Conservation (phyloP, 345 rosid species). For the Salix arbutifolia region DNA sequence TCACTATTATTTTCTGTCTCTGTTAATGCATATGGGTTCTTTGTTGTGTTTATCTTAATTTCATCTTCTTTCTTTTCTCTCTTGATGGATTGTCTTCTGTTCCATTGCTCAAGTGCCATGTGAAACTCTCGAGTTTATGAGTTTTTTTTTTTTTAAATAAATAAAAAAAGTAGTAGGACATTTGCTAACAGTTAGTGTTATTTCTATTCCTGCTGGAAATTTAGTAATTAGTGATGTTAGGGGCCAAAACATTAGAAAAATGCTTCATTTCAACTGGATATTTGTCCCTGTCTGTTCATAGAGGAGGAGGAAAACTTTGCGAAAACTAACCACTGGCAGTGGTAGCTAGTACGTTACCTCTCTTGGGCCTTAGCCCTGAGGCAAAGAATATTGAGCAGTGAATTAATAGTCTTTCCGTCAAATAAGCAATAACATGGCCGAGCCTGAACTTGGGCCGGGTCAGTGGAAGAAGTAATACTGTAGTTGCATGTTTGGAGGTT, state of each 20-base stretch:
- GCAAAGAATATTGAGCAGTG: background rate
- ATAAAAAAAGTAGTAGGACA: background rate
- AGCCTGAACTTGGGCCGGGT: background rate
- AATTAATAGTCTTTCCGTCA: background rate
- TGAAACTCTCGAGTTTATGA: too few species aligned
- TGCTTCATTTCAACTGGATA: too few species aligned
- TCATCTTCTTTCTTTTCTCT: background rate
- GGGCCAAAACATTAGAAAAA: too few species aligned
- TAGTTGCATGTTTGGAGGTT: too few species aligned
- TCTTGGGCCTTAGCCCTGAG: background rate
- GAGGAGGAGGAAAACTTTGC: too few species aligned
- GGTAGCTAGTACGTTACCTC: too few species aligned
- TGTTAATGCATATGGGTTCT: background rate
- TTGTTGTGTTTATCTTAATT: background rate
- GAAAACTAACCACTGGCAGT: too few species aligned
- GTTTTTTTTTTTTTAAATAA: too few species aligned
- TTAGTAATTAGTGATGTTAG: too few species aligned
- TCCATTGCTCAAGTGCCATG: background rate
- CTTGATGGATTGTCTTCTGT: background rate
- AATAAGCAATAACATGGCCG: background rate
- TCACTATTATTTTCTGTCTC: background rate
- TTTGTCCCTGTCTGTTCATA: too few species aligned
- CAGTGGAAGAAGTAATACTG: background rate
- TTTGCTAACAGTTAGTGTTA: background rate
- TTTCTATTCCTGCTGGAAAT: too few species aligned